These are phyloP conservation scores for Nectriaceae sp. DNA, from an alignment of 2,329 filamentous ascomycete genomes.

Conservation along the genomic window DNA sequence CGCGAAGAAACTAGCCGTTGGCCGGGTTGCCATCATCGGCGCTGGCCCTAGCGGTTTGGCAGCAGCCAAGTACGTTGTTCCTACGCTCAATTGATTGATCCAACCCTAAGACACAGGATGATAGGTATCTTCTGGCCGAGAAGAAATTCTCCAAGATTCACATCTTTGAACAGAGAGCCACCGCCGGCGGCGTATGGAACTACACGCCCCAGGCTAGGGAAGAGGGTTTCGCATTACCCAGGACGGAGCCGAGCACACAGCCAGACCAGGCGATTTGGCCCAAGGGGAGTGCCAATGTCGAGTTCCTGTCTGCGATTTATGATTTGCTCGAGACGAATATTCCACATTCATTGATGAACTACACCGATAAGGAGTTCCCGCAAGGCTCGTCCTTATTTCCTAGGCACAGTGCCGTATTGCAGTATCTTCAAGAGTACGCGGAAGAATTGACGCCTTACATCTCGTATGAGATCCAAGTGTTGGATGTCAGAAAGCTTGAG, in stretches of 20 bases:
- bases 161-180: constrained; percentile 69
- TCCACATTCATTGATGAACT: constrained; percentile 70
- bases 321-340: constrained; percentile 75
- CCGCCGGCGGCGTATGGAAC: constrained; percentile 73
- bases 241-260: constrained; percentile 31
- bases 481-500: constrained; percentile 38
- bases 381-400: constrained; percentile 66
- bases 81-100: not conserved
- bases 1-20: constrained; percentile 35
- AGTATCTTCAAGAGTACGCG: constrained; percentile 68
- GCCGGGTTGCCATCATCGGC: constrained; percentile 68
- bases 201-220: constrained; percentile 46
- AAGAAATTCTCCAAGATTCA: constrained; percentile 62
- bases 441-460: constrained; percentile 59
- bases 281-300: constrained; percentile 33
- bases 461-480: constrained; percentile 62
- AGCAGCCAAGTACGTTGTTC: constrained; percentile 45
- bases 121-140: constrained; percentile 69
- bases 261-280: constrained; percentile 46
- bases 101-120: not conserved
- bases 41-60: constrained; percentile 70
- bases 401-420: constrained; percentile 59
- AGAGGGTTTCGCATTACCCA: constrained; percentile 29
- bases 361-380: constrained; percentile 62
- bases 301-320: constrained; percentile 73